phyloP scores from a whole-genome alignment of 208 protist species.

The Trypanosoma lewisi region DNA sequence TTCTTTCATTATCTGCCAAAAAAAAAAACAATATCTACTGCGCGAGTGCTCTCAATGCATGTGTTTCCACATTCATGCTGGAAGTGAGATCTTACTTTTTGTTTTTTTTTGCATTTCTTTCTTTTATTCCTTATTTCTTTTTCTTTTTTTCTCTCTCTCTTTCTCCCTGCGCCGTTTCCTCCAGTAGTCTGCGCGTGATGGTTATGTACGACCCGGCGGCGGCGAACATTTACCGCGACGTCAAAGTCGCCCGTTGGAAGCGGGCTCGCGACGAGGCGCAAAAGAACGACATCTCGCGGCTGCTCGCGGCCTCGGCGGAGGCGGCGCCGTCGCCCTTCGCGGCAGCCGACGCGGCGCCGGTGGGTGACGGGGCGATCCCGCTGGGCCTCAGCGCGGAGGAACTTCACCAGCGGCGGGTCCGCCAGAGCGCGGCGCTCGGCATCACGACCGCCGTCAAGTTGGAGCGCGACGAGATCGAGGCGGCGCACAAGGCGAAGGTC shows the following conservation, averaged over 20 bases:
- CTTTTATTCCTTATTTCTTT: slow-evolving; percentile 6
- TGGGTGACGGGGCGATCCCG: background rate
- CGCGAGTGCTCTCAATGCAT: too few species aligned
- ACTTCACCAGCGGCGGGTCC: slow-evolving; percentile 65
- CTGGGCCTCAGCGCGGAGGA: slow-evolving; percentile 72
- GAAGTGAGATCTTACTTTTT: background rate
- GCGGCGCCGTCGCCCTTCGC: slow-evolving; percentile 4
- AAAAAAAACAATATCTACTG: too few species aligned
- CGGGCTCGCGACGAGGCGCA: slow-evolving; percentile 25
- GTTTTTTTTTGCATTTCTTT: slow-evolving; percentile 11
- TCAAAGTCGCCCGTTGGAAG: slow-evolving; percentile 40
- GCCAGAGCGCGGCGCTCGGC: slow-evolving; percentile 66
- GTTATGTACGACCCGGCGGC: slow-evolving; percentile 50
- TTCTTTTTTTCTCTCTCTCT: slow-evolving; percentile 16
- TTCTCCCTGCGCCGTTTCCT: background rate
- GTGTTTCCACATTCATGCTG: background rate
- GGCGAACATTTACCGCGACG: slow-evolving; percentile 54
- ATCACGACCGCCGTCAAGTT: slow-evolving; percentile 65
- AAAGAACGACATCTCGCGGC: slow-evolving; percentile 18
- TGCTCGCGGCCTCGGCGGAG: background rate
- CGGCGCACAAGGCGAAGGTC: slow-evolving; percentile 50
- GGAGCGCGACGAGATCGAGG: slow-evolving; percentile 59
- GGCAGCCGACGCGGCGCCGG: background rate
- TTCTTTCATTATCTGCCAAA: slow-evolving; percentile 2
- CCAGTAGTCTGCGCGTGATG: too few species aligned